Percentiles rank a stretch among this genome's conserved stretches.
These are phyloP conservation scores for Citrullus mucosospermus DNA, from an alignment of 306 rosid species.

Conservation along the genomic window DNA sequence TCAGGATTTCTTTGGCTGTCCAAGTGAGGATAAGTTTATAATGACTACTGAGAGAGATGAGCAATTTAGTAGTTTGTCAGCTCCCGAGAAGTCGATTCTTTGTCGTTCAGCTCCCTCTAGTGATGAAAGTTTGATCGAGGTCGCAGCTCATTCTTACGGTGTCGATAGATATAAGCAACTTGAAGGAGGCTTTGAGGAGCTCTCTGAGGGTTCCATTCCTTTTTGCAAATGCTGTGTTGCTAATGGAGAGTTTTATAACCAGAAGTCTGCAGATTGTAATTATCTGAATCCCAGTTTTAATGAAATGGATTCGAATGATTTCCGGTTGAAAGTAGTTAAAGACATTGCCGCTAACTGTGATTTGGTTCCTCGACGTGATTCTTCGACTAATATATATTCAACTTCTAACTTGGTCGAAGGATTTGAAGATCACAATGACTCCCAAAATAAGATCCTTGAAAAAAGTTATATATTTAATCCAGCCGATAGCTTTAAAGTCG, in stretches of 20 bases:
- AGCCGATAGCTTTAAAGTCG: constrained; percentile 17
- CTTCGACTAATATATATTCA: constrained; percentile 15
- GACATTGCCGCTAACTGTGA: constrained; percentile 30
- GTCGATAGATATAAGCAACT: constrained; percentile 12
- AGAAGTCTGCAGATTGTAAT: constrained; percentile 22
- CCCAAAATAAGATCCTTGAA: constrained; percentile 21
- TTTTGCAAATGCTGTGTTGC: constrained; percentile 23
- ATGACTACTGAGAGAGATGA: constrained; percentile 40
- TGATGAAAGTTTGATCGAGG: constrained; percentile 18
- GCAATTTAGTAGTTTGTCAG: constrained; percentile 18
- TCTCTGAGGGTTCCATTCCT: constrained; percentile 22
- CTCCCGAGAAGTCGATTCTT: constrained; percentile 42
- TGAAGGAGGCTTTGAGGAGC: constrained; percentile 21
- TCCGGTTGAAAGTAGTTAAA: constrained; percentile 22
- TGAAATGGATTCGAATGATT: constrained; percentile 28
- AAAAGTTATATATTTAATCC: constrained; percentile 23
- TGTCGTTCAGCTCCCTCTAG: constrained; percentile 19
- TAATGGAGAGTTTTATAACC: constrained; percentile 31
- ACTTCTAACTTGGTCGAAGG: constrained; percentile 10
- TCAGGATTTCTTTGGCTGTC: constrained; percentile 53
- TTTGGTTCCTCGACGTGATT: constrained; percentile 12
- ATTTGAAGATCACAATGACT: constrained; percentile 24
- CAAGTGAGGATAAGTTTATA: constrained; percentile 81
- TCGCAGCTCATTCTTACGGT: constrained; percentile 15
- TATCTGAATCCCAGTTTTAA: constrained; percentile 30